A percentile compares a stretch with the other conserved stretches of the same genome.
phyloP scores from a whole-genome alignment of 2,329 filamentous ascomycete species.

The Ophiobolus disseminans region DNA sequence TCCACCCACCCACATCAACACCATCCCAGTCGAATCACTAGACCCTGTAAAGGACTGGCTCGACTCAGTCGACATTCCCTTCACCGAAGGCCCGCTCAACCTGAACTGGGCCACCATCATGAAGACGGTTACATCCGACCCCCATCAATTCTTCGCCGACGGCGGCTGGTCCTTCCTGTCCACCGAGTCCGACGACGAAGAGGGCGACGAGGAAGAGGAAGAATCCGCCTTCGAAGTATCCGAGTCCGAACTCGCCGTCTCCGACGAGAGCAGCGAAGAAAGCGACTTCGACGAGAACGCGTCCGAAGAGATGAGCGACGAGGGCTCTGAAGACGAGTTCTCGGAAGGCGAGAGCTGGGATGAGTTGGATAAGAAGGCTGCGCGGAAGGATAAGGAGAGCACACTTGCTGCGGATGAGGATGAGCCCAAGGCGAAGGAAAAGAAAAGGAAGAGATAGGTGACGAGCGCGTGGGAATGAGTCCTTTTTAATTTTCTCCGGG shows the following conservation, averaged over 20 bases:
- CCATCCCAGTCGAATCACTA: constrained; percentile 92
- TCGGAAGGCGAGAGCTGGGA: constrained; percentile 84
- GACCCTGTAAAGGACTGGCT: constrained; percentile 98
- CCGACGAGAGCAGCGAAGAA: constrained; percentile 82
- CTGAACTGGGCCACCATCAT: constrained; percentile 99
- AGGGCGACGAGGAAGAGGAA: constrained; percentile 76
- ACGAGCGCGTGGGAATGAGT: not conserved
- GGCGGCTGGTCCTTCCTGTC: constrained; percentile 95
- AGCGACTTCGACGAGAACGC: constrained; percentile 94
- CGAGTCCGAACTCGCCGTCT: constrained; percentile 76
- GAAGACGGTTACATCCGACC: constrained; percentile 96
- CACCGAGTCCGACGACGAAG: constrained; percentile 85
- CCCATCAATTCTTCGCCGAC: constrained; percentile 92
- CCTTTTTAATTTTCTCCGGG: not conserved
- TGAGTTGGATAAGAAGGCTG: constrained; percentile 86
- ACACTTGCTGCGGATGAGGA: constrained; percentile 60
- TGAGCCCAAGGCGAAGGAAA: constrained; percentile 65
- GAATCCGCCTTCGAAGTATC: constrained; percentile 92
- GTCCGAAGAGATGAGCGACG: constrained; percentile 79
- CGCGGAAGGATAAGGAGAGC: constrained; percentile 66
- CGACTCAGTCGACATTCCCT: constrained; percentile 93
- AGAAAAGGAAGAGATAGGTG: constrained; percentile 67
- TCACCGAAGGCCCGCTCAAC: constrained; percentile 92
- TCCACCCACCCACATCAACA: constrained; percentile 94
- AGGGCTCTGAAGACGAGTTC: constrained; percentile 61